A percentile compares a stretch with the other conserved stretches of the same genome.
Evolutionary conservation across 345 rosid species (phyloP).

Genomic region (Eucalyptus coolabah): DNA sequence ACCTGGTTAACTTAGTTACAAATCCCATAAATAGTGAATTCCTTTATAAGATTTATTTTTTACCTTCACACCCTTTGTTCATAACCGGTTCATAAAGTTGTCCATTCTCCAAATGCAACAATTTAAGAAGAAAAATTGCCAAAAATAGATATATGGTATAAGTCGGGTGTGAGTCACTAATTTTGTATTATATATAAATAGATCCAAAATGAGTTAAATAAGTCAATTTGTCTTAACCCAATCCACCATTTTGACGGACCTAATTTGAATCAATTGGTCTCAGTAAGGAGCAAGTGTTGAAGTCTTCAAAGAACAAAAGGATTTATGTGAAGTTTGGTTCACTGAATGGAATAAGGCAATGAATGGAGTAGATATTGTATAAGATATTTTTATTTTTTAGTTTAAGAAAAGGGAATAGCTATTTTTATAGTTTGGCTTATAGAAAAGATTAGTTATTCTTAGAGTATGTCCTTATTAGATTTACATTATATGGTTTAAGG

Average conservation of each 20-base stretch:
- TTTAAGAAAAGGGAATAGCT: not conserved
- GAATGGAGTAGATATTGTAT: not conserved
- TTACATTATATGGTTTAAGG: not conserved
- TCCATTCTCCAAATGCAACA: not conserved
- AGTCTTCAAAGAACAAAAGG: not conserved
- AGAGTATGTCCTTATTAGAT: not conserved
- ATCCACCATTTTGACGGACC: rapidly evolving
- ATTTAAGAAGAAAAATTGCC: not conserved
- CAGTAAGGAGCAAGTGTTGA: not conserved
- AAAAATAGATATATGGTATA: not conserved
- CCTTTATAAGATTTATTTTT: not conserved
- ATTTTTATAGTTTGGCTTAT: not conserved
- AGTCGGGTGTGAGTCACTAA: rapidly evolving
- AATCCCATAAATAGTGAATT: not conserved
- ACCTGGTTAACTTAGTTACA: not conserved
- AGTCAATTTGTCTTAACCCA: no score
- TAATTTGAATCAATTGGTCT: not conserved
- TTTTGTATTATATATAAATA: no score
- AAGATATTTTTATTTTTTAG: not conserved
- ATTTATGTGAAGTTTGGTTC: not conserved
- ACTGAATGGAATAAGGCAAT: not conserved
- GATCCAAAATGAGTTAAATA: no score
- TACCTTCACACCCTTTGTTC: not conserved
- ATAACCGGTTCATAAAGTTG: not conserved
- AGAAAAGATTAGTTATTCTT: not conserved